A percentile compares a stretch with the other conserved stretches of the same genome.
phyloP scores from a whole-genome alignment of 257 asterid genomes.

The Parsonsia alboflavescens region DNA sequence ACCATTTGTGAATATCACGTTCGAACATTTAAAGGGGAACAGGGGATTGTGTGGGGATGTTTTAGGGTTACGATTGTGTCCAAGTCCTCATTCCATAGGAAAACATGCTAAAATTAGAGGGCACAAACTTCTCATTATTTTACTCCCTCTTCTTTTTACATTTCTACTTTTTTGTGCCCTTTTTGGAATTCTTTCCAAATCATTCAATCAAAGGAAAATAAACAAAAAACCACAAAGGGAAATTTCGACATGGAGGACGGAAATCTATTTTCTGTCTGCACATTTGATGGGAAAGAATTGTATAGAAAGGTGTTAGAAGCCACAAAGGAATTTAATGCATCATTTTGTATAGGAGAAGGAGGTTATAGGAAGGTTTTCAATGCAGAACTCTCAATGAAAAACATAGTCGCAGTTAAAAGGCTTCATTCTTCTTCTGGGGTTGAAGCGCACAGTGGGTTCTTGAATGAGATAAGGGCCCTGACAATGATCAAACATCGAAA shows the following conservation, averaged over 20 bases:
- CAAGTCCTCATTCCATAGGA: not conserved
- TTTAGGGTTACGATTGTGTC: too few species aligned
- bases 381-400: constrained; percentile 18
- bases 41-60: constrained; percentile 28
- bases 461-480: not conserved
- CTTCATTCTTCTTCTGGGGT: not conserved
- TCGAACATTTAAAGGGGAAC: constrained; percentile 23
- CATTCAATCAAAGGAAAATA: not conserved
- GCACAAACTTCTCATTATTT: not conserved
- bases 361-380: constrained; percentile 29
- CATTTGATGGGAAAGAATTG: too few species aligned
- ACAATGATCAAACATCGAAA: not conserved
- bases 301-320: too few species aligned
- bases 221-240: too few species aligned
- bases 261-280: too few species aligned
- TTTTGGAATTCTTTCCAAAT: constrained; percentile 1
- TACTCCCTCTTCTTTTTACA: constrained; percentile 8
- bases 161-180: not conserved
- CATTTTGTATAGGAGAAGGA: constrained; percentile 27
- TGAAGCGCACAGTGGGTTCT: constrained; percentile 8
- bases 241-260: too few species aligned
- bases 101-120: not conserved
- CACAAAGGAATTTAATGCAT: constrained; percentile 10
- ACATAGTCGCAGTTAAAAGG: constrained; percentile 26
- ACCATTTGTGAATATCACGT: constrained; percentile 21